Base-by-base conservation (phyloP, 2,329 filamentous ascomycete genomes). In the Cercospora zeina region DNA sequence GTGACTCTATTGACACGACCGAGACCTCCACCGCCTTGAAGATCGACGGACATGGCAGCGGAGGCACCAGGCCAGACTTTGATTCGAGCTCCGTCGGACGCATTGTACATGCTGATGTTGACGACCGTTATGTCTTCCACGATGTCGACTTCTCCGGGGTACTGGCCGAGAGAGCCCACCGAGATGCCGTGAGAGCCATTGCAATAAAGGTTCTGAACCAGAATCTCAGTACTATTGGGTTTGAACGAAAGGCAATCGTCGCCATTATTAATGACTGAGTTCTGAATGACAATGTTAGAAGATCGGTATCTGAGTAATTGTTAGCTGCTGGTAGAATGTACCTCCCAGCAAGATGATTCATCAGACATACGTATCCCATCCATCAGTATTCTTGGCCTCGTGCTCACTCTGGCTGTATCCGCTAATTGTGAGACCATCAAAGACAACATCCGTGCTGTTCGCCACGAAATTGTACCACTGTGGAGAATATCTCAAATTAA, bases 241-340 rank as follows among this genome's bases (percentile, higher is more conserved):
- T 90, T 90, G 81, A 90, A 90, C 0, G 86, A 87, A 11, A 90
- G 85, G 63, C 88, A 90, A 71, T 91, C 85, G 71, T 89, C 87
- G 36, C 84, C 85, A 67, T 89, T 89, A 72, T 84, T 79, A 65
- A 87, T 82, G 27, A 82, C 74, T 0, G 84, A 88, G 71, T 89
- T 84, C 69, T 89, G 87, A 36, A 90, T 89, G 0, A 87, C 82
- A 36, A 90, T 80, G 54, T 84, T 82, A 21, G 80, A 76, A 13
- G 83, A 85, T 8, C 86, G 83, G 70, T 88, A 87, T 8, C 49
- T 53, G 30, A 1, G 13, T 9, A 1, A 10, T 19, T 33, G 31
- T 53, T 33, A 53, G 49, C 16, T 80, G 54, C 83, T 82, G 24
- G 80, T 76, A 11, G 82, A 85, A 7, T 86, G 83, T n/a, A n/a